Percentiles rank a stretch among this genome's conserved stretches.
These are phyloP conservation scores for Aspergillus tamarii DNA, from an alignment of 2,329 filamentous ascomycete genomes.

Conservation along the genomic window DNA sequence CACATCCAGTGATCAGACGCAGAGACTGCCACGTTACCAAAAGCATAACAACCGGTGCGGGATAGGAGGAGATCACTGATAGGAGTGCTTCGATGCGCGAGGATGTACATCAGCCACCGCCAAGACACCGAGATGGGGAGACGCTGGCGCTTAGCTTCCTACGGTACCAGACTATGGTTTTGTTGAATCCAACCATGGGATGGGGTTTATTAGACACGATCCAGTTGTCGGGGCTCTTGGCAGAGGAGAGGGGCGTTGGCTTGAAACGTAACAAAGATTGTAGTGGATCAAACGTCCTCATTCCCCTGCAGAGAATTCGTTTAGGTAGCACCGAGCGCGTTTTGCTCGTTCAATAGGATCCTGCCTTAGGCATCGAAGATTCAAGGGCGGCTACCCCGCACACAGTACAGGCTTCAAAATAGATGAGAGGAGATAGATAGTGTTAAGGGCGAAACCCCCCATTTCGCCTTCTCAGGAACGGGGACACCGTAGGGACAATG, in stretches of 20 bases:
- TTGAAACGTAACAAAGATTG: neutral
- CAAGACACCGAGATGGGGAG: neutral
- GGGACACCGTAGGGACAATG: neutral
- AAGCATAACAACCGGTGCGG: neutral
- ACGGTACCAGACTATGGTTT: neutral
- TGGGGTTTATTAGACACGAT: neutral
- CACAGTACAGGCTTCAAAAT: neutral
- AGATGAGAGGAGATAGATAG: neutral
- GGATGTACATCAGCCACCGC: neutral
- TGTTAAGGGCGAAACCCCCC: no score
- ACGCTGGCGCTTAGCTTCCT: neutral
- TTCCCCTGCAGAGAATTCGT: neutral
- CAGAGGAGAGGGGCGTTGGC: neutral
- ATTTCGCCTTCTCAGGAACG: no score
- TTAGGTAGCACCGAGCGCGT: neutral
- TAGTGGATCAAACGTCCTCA: neutral
- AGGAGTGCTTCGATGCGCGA: neutral
- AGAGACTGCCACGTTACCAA: slow-evolving; percentile 7
- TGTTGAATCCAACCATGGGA: neutral
- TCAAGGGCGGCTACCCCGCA: neutral
- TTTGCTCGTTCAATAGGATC: neutral
- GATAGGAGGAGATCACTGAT: slow-evolving; percentile 6
- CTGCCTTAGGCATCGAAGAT: neutral
- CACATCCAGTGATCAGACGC: slow-evolving; percentile 2
- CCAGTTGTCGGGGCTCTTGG: slow-evolving; percentile 1